Evolutionary conservation across 192 early-diverging fungal species (phyloP).

Genomic region (Gaertneriomyces sp.): DNA sequence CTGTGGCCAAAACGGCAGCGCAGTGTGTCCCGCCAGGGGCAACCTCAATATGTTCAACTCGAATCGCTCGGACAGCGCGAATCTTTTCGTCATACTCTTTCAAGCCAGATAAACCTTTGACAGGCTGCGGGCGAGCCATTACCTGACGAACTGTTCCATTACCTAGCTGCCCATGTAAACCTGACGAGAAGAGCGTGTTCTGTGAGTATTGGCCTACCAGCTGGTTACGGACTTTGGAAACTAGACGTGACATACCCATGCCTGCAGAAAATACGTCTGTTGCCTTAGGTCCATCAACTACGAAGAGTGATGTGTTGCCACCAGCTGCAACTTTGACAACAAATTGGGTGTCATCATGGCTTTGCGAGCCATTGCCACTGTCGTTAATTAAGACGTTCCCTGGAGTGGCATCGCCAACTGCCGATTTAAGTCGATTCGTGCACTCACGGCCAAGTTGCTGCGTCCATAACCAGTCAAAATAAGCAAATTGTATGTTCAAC

Average conservation of each 20-base stretch:
- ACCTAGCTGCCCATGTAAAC: conserved; percentile 43
- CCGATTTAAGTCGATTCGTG: too few relatives aligned
- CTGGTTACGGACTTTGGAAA: neutral
- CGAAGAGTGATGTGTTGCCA: conserved; percentile 37
- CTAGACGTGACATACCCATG: conserved; percentile 16
- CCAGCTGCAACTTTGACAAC: conserved; percentile 38
- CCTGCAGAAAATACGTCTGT: conserved; percentile 35
- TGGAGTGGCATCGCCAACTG: too few relatives aligned
- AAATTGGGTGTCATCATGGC: neutral
- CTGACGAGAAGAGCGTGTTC: conserved; percentile 4
- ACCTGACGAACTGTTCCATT: conserved; percentile 33
- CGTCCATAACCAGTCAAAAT: neutral
- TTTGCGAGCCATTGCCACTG: too few relatives aligned
- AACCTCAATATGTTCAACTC: conserved; percentile 19
- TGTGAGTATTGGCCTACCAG: conserved; percentile 1
- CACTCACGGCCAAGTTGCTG: conserved; percentile 13
- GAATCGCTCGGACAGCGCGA: conserved; percentile 24
- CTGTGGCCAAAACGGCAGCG: conserved; percentile 28
- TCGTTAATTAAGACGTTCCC: too few relatives aligned
- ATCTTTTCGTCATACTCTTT: conserved; percentile 29
- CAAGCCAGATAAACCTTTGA: conserved; percentile 30
- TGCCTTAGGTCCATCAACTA: conserved; percentile 16
- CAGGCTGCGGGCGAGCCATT: conserved; percentile 10
- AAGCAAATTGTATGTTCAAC: neutral
- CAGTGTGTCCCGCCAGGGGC: conserved; percentile 23